Base-by-base conservation (phyloP, 164 flowering plant genomes). In the Liquidambar formosana region DNA sequence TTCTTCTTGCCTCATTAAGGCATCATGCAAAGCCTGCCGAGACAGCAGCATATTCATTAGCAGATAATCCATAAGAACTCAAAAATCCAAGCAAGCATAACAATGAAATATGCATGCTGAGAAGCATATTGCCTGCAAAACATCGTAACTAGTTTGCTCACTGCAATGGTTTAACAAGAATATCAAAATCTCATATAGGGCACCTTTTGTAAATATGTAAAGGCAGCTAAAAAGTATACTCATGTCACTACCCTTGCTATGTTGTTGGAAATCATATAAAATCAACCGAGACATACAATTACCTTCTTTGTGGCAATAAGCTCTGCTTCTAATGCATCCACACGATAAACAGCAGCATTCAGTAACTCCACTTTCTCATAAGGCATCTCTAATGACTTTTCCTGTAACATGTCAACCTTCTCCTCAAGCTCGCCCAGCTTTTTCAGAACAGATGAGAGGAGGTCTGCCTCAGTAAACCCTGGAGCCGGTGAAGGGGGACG, bases 321-420 rank as follows among this genome's bases (percentile, higher is more conserved):
- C 83, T 94, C 98, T 18, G 93, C 97, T 83, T 94, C 97, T 44
- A 92, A 71, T 38, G 91, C 97, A 76, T 94, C 98, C 61, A 94
- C 96, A 15, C 97, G 93, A 67, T 84, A 89, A 53, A 94, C 91
- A 76, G 98, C 97, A 75, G 97, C 96, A 85, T 94, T 89, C 38
- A 94, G 73, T 77, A 92, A 74, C 75, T 94, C 97, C 62, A 82
- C 97, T 83, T 94, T 92, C 84, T 90, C 96, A 69, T 65, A 77
- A 22, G 98, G 98, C 98, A 94, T 92, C 80, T 83, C 86, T 48
- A 80, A 79, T 43, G 96, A 96, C 77, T 90, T 94, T 70, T 84
- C 66, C 65, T 83, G 82, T 49, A 94, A 88, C 2, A 74, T 78
- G 52, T 76, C 85, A 4, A 89, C 91, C 76, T 90, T 94, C 70